Percentiles rank a stretch among this genome's conserved stretches.
phyloP scores from a whole-genome alignment of 768 basidiomycete genomes.

The Plicaturopsis crispa region DNA sequence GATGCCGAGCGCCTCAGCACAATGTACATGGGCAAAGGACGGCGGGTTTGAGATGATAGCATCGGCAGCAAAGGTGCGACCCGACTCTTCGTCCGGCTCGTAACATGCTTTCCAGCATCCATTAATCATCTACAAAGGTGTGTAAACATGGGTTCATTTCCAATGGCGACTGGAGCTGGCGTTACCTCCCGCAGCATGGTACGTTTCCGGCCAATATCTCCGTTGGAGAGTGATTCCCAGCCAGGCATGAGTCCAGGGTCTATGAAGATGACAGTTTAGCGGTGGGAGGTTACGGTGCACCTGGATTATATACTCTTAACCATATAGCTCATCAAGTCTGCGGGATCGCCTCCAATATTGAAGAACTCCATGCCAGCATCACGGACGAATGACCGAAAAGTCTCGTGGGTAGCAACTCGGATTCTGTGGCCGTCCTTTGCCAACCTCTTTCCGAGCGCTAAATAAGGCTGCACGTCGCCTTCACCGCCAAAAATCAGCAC shows the following conservation, averaged over 20 bases:
- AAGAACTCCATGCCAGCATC: slow-evolving; percentile 51
- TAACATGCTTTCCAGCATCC: slow-evolving; percentile 52
- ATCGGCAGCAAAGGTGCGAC: slow-evolving; percentile 46
- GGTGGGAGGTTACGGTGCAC: too few species aligned
- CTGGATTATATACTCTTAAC: slow-evolving; percentile 44
- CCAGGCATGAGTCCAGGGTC: slow-evolving; percentile 63
- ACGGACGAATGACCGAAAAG: slow-evolving; percentile 46
- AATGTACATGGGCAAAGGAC: slow-evolving; percentile 57
- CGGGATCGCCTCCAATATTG: slow-evolving; percentile 53
- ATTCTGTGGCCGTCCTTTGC: slow-evolving; percentile 47
- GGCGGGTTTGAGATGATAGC: slow-evolving; percentile 66
- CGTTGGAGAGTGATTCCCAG: slow-evolving; percentile 47
- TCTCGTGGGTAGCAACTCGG: slow-evolving; percentile 54
- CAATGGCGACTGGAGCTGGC: not conserved
- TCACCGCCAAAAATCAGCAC: not conserved
- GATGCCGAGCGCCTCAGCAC: slow-evolving; percentile 56
- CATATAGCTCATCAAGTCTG: slow-evolving; percentile 67
- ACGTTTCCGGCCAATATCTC: slow-evolving; percentile 51
- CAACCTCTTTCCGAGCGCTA: slow-evolving; percentile 46
- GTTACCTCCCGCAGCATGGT: slow-evolving; percentile 45
- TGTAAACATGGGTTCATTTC: not conserved
- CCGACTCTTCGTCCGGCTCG: slow-evolving; percentile 35
- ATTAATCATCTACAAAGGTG: slow-evolving; percentile 39
- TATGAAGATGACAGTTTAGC: slow-evolving; percentile 13
- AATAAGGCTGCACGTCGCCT: slow-evolving; percentile 65